phyloP scores from a whole-genome alignment of 495 filamentous ascomycete species.

The Tuber aestivum region DNA sequence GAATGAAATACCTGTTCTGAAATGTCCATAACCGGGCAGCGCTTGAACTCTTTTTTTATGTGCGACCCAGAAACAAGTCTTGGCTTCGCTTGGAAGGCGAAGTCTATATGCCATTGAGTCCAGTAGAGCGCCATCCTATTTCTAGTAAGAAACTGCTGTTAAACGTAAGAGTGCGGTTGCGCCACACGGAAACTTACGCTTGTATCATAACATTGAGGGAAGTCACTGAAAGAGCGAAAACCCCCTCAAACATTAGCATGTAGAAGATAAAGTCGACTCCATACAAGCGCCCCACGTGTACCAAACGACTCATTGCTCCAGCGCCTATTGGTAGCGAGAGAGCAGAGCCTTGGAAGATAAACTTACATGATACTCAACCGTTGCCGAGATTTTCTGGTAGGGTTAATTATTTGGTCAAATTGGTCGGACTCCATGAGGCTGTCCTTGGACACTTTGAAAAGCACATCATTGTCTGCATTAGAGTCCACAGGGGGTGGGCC shows the following conservation, averaged over 20 bases:
- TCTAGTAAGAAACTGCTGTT: neutral
- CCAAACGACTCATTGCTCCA: no score
- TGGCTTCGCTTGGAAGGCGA: neutral
- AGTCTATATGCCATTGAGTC: neutral
- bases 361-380: neutral
- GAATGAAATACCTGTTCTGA: neutral
- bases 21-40: neutral
- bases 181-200: neutral
- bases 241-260: neutral
- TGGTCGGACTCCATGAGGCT: neutral
- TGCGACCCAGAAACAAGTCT: neutral
- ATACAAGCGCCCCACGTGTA: neutral
- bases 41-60: neutral
- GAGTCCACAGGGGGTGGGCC: neutral
- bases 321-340: neutral
- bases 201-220: neutral
- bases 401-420: neutral
- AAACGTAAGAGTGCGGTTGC: neutral
- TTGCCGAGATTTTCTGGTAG: neutral
- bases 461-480: neutral
- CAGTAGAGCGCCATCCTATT: neutral
- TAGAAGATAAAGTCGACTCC: neutral
- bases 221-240: neutral
- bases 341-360: neutral
- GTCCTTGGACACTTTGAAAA: neutral